Base-by-base conservation (phyloP, 768 basidiomycete genomes). In the Rhodocollybia butyracea region DNA sequence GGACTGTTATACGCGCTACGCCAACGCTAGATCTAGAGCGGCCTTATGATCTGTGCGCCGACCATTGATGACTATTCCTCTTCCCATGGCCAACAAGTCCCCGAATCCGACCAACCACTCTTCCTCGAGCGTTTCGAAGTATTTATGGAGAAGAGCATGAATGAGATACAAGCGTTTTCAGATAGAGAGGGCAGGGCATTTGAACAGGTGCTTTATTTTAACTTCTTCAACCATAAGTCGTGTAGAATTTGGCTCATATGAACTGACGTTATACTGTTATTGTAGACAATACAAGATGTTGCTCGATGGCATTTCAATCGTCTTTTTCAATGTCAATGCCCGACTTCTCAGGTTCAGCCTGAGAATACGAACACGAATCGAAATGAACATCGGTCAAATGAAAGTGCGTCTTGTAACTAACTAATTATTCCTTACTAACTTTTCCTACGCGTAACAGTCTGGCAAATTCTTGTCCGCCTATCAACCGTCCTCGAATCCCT, bases 271-370 rank as follows among this genome's bases (percentile, higher is more conserved):
- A 46, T 57, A n/a, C n/a, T n/a, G n/a, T n/a, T n/a, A n/a, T 62
- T 57, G 58, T 64, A 78, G 74, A 78, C 72, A 54, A 79, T 80
- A 62, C 73, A 74, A 63, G 73, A 72, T 45, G 76, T 86, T 57
- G 82, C 85, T n/a, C 80, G 86, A 65, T 80, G 81, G 77, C 84
- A 88, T 60, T 75, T 76, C 57, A 80, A 73, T 62, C 77, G 78
- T 65, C 76, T 88, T 29, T 85, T 85, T 65, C 64, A 62, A 56
- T 56, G 65, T 26, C 62, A 59, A 36, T 31, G 32, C 24, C 15
- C 31, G 22, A 19, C 43, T 13, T 36, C 50, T 31, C 42, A 27
- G n/a, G n/a, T n/a, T n/a, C n/a, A n/a, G 51, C 36, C 46, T 31
- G 58, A 45, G 26, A 29, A 5, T 3, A 17, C 43, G 5, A 45